phyloP scores from a whole-genome alignment of 345 rosid genomes.

The Cardamine resedifolia region DNA sequence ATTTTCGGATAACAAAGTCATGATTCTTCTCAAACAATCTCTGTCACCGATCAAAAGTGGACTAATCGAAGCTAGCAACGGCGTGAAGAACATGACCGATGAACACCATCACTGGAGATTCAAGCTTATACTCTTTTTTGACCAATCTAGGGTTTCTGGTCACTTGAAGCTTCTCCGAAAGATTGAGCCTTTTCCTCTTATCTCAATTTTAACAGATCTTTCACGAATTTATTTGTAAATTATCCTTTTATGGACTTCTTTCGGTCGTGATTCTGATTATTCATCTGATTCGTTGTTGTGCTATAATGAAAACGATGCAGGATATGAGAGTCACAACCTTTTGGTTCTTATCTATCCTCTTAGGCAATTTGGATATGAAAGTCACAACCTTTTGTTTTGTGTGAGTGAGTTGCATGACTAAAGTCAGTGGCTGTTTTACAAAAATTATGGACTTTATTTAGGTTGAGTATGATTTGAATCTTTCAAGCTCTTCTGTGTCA shows the following conservation, averaged over 20 bases:
- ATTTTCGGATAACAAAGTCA: too few relatives aligned
- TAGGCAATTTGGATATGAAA: conserved; percentile 1
- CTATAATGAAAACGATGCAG: conserved; percentile 8
- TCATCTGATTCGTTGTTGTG: conserved; percentile 3
- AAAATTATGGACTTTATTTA: background rate
- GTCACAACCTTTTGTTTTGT: too few relatives aligned
- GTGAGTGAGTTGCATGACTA: conserved; percentile 24
- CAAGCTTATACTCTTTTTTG: conserved; percentile 17
- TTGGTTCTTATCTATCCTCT: conserved; percentile 3
- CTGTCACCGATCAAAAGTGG: too few relatives aligned
- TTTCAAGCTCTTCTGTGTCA: background rate
- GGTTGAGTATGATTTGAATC: background rate
- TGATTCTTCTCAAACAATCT: too few relatives aligned
- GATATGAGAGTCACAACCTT: background rate
- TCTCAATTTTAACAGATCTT: conserved; percentile 4
- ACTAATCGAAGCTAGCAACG: too few relatives aligned
- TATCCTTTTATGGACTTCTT: background rate
- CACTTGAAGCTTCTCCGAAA: conserved; percentile 20
- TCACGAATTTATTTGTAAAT: conserved; percentile 18
- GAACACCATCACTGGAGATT: too few relatives aligned
- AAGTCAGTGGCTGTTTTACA: background rate
- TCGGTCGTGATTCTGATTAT: background rate
- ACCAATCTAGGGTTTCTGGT: conserved; percentile 34
- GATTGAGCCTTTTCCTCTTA: conserved; percentile 17
- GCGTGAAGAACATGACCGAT: too few relatives aligned